Evolutionary conservation across 768 basidiomycete species (phyloP).

Genomic region (Pleurotus citrinopileatus): DNA sequence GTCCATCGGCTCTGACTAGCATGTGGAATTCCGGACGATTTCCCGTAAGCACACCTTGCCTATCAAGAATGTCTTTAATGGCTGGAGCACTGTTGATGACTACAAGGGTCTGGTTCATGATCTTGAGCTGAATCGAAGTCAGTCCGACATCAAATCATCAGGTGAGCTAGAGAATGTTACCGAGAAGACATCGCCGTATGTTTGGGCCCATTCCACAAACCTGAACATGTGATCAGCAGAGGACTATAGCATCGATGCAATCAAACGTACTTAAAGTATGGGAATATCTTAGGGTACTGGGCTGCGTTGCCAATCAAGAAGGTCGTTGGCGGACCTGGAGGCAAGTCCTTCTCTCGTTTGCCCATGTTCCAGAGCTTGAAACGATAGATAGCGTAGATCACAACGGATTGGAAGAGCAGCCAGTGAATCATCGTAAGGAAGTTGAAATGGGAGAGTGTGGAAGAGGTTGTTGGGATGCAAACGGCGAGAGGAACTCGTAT

Average conservation of each 20-base stretch:
- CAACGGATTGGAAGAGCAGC: background rate
- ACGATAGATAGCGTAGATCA: background rate
- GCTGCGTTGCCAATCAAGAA: slow-evolving; percentile 22
- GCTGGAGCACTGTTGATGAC: slow-evolving; percentile 19
- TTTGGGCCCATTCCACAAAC: slow-evolving; percentile 15
- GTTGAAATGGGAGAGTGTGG: background rate
- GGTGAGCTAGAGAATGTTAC: background rate
- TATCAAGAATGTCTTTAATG: slow-evolving; percentile 27
- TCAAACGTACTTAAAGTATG: slow-evolving; percentile 4
- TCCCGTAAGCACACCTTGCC: slow-evolving; percentile 18
- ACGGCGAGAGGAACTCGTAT: no score
- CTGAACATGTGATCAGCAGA: slow-evolving; percentile 1
- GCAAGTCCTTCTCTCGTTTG: slow-evolving; percentile 15
- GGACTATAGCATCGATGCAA: background rate
- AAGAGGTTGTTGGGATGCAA: no score
- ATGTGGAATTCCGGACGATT: slow-evolving; percentile 21
- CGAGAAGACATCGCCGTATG: slow-evolving; percentile 17
- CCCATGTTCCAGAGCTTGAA: slow-evolving; percentile 10
- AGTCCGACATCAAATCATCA: no score
- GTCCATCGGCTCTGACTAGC: slow-evolving; percentile 5
- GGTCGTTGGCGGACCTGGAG: slow-evolving; percentile 22
- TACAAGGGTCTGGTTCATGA: slow-evolving; percentile 20
- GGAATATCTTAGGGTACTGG: slow-evolving; percentile 17
- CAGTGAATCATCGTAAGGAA: background rate
- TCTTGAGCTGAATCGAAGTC: slow-evolving; percentile 17